Conservation (phyloP, 2,329 filamentous ascomycete species). For the Alternaria arbusti region DNA sequence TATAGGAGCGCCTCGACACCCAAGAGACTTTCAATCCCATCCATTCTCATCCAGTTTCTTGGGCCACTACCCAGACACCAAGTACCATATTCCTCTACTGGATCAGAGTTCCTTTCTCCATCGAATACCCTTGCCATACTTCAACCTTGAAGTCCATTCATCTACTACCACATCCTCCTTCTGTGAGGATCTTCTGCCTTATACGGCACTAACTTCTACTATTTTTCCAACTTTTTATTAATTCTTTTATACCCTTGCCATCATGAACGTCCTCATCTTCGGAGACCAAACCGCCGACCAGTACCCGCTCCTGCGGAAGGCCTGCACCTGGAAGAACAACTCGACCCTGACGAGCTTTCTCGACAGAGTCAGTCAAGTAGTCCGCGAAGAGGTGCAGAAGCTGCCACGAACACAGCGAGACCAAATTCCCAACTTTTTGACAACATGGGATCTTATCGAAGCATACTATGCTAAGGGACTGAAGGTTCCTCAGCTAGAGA, state of each 20-base stretch:
- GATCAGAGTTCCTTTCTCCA: constrained; percentile 20
- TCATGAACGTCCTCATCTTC: constrained; percentile 65
- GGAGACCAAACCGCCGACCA: constrained; percentile 75
- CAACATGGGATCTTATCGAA: constrained; percentile 69
- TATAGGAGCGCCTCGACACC: constrained; percentile 41
- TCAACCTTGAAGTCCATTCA: constrained; percentile 6
- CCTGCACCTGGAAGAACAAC: constrained; percentile 57
- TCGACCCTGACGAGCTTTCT: constrained; percentile 69
- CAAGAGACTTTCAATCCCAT: constrained; percentile 26
- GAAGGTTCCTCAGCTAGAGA: constrained; percentile 69
- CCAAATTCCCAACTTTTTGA: constrained; percentile 67
- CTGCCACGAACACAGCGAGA: constrained; percentile 64
- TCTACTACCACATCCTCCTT: not conserved
- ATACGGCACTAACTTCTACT: constrained; percentile 8
- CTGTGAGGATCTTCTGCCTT: constrained; percentile 6
- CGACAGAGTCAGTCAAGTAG: constrained; percentile 62
- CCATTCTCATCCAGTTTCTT: constrained; percentile 33
- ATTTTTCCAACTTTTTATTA: constrained; percentile 15
- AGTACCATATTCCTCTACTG: constrained; percentile 15
- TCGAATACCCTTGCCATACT: constrained; percentile 16
- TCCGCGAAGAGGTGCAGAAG: constrained; percentile 66
- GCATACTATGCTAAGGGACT: constrained; percentile 64
- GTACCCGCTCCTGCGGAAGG: constrained; percentile 64
- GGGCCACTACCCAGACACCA: constrained; percentile 25
- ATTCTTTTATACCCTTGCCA: constrained; percentile 36